Percentiles rank a stretch among this genome's conserved stretches.
Conservation (phyloP, 2,329 filamentous ascomycete genomes). For the Nannizzia gypsea region DNA sequence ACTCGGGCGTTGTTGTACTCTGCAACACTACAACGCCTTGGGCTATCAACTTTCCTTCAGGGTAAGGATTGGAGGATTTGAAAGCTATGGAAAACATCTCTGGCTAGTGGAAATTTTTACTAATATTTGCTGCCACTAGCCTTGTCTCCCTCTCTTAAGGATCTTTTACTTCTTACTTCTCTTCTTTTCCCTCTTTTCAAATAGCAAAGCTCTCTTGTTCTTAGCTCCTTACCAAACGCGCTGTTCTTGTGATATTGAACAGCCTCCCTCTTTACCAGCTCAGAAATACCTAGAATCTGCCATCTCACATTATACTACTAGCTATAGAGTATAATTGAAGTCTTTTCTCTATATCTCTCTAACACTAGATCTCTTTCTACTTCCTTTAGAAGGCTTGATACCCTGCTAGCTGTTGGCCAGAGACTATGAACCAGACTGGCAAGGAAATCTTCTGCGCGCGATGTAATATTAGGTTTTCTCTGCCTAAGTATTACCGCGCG, state of each 20-base stretch:
- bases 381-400: background rate
- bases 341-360: background rate
- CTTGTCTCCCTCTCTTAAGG: background rate
- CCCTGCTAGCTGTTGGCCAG: background rate
- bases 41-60: background rate
- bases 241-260: background rate
- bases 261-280: background rate
- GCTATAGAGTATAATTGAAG: background rate
- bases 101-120: background rate
- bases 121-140: background rate
- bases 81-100: background rate
- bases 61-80: background rate
- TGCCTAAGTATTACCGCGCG: background rate
- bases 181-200: background rate
- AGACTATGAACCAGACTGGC: too few relatives aligned
- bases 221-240: background rate
- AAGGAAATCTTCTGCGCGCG: background rate
- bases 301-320: background rate
- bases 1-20: background rate
- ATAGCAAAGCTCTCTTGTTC: background rate
- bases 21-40: background rate
- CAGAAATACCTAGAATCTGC: background rate
- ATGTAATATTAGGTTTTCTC: slow-evolving; percentile 6
- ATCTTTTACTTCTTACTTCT: background rate
- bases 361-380: background rate